Percentiles rank a stretch among this genome's conserved stretches.
phyloP scores from a whole-genome alignment of 1,284 basidiomycete genomes.

The Sphaerobolus stellatus region DNA sequence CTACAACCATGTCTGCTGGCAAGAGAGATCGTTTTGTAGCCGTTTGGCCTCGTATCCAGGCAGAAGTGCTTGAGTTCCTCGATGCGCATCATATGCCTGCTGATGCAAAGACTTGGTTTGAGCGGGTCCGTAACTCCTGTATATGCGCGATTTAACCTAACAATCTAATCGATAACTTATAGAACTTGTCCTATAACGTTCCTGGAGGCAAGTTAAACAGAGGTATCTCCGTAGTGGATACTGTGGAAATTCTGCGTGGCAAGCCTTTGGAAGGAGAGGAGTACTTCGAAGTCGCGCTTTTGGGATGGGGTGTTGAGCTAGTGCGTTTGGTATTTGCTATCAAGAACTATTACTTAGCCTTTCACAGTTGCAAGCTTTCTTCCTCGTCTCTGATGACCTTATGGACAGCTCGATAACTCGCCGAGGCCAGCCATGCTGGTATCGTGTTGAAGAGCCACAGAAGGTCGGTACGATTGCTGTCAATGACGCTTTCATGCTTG shows the following conservation, averaged over 20 bases:
- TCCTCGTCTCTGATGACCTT: constrained; percentile 97
- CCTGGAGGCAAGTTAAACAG: constrained; percentile 97
- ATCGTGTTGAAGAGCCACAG: constrained; percentile 54
- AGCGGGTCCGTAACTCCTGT: constrained; percentile 49
- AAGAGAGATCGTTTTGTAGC: constrained; percentile 45
- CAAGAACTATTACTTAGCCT: constrained; percentile 3
- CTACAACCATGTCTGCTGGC: constrained; percentile 15
- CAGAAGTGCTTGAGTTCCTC: constrained; percentile 65
- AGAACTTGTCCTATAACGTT: constrained; percentile 94
- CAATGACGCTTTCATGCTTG: constrained; percentile 98
- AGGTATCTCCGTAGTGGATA: constrained; percentile 93
- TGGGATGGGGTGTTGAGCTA: constrained; percentile 97
- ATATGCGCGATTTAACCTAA: not conserved
- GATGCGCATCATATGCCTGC: constrained; percentile 72
- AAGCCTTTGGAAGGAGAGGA: constrained; percentile 72
- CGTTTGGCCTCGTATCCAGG: constrained; percentile 51
- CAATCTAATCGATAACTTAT: not conserved
- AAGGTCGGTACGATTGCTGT: constrained; percentile 86
- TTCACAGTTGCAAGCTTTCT: constrained; percentile 90
- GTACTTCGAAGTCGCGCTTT: constrained; percentile 85
- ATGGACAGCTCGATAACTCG: constrained; percentile 96
- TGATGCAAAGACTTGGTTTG: constrained; percentile 83
- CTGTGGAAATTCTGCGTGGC: constrained; percentile 85
- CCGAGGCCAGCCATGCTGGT: constrained; percentile 99
- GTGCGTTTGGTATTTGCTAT: constrained; percentile 48